Conservation (phyloP, 1,139 yeast genomes). For the Pneumocystis carinii region DNA sequence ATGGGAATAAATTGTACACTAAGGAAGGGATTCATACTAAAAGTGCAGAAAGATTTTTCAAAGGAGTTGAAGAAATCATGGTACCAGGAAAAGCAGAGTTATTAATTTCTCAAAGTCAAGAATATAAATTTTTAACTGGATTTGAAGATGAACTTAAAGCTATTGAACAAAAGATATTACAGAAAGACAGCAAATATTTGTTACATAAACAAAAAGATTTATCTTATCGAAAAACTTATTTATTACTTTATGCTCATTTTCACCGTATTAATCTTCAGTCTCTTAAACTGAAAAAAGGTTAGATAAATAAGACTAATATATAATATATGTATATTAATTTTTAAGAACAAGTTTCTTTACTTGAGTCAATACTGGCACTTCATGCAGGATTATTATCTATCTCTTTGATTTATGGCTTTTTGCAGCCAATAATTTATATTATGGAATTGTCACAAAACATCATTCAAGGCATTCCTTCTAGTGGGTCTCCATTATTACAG, state of each 20-base stretch:
- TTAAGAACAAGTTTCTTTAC: slow-evolving; percentile 26
- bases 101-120: slow-evolving; percentile 37
- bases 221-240: neutral
- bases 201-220: neutral
- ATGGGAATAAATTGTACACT: slow-evolving; percentile 61
- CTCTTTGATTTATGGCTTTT: slow-evolving; percentile 61
- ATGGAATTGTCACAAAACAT: slow-evolving; percentile 57
- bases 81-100: slow-evolving; percentile 35
- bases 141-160: slow-evolving; percentile 12
- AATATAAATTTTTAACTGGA: slow-evolving; percentile 10
- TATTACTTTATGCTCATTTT: slow-evolving; percentile 31
- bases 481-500: slow-evolving; percentile 48
- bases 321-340: slow-evolving; percentile 16
- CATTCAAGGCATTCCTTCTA: slow-evolving; percentile 62
- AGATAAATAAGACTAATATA: neutral
- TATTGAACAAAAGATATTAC: slow-evolving; percentile 7
- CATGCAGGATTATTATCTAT: slow-evolving; percentile 66
- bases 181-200: neutral
- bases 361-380: slow-evolving; percentile 50
- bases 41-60: slow-evolving; percentile 51
- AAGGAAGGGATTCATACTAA: slow-evolving; percentile 68
- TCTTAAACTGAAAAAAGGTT: neutral
- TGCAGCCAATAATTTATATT: slow-evolving; percentile 47
- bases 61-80: slow-evolving; percentile 59
- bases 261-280: slow-evolving; percentile 30